Evolutionary conservation across 495 filamentous ascomycete genomes (phyloP).

Genomic region (Aspergillus cristatus): DNA sequence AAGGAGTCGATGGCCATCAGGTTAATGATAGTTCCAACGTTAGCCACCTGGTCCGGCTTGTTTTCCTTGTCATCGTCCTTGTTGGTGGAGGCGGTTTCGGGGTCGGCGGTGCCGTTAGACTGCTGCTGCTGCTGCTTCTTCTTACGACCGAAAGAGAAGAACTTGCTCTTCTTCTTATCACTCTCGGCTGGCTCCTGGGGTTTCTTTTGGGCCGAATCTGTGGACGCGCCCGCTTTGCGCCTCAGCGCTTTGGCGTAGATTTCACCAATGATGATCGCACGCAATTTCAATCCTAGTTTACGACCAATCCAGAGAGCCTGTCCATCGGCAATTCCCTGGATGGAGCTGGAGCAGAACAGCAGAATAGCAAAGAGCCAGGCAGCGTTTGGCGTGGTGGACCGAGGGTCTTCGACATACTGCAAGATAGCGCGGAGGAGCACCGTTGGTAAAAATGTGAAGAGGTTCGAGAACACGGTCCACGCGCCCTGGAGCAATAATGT

Average conservation of each 20-base stretch:
- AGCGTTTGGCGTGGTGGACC: slow-evolving; percentile 70
- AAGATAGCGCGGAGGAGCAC: slow-evolving; percentile 84
- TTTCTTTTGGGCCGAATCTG: slow-evolving; percentile 41
- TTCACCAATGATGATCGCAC: slow-evolving; percentile 93
- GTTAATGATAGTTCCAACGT: slow-evolving; percentile 94
- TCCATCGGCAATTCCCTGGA: slow-evolving; percentile 69
- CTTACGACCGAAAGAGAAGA: slow-evolving; percentile 49
- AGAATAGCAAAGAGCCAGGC: slow-evolving; percentile 95
- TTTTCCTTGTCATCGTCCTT: slow-evolving; percentile 30
- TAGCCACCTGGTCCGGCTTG: slow-evolving; percentile 63
- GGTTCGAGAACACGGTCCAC: slow-evolving; percentile 68
- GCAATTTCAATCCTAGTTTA: slow-evolving; percentile 84
- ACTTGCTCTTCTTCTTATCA: slow-evolving; percentile 39
- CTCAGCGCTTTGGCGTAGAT: slow-evolving; percentile 96
- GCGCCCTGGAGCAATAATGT: slow-evolving; percentile 65
- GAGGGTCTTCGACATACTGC: slow-evolving; percentile 82
- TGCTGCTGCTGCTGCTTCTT: slow-evolving; percentile 31
- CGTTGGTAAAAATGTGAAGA: slow-evolving; percentile 86
- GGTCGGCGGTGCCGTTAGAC: slow-evolving; percentile 29
- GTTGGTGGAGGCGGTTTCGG: slow-evolving; percentile 21
- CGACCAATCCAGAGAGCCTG: slow-evolving; percentile 93
- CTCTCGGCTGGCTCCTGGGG: slow-evolving; percentile 24
- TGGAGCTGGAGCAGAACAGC: slow-evolving; percentile 67
- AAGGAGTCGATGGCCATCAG: slow-evolving; percentile 99
- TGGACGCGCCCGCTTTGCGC: slow-evolving; percentile 73